These are phyloP conservation scores for Gaeumannomyces sp. DNA, from an alignment of 2,329 filamentous ascomycete genomes.

Conservation along the genomic window DNA sequence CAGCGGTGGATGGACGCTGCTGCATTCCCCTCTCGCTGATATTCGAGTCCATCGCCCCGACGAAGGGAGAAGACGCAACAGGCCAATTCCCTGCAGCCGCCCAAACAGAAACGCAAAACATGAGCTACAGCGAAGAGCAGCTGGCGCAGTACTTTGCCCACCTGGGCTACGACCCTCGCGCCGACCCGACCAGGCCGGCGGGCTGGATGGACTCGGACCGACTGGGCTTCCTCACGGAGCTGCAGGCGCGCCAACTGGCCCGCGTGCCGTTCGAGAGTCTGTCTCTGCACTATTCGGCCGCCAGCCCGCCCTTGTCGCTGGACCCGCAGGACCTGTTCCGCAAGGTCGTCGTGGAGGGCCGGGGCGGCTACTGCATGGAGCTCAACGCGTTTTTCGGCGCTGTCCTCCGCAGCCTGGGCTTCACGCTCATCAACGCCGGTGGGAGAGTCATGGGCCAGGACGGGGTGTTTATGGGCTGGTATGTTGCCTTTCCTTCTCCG, in stretches of 20 bases:
- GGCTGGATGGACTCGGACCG: not conserved
- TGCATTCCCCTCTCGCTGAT: too few species aligned
- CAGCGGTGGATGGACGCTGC: too few species aligned
- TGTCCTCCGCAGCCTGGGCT: slow-evolving; percentile 42
- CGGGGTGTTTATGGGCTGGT: slow-evolving; percentile 22
- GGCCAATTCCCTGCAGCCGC: too few species aligned
- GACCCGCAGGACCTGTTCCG: slow-evolving; percentile 23
- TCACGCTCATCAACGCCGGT: slow-evolving; percentile 33
- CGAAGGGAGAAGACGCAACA: too few species aligned
- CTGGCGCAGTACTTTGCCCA: slow-evolving; percentile 9
- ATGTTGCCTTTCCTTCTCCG: slow-evolving; percentile 7
- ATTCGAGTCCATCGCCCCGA: too few species aligned
- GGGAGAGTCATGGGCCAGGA: slow-evolving; percentile 9
- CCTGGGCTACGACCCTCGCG: slow-evolving; percentile 1
- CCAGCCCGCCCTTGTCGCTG: slow-evolving; percentile 20
- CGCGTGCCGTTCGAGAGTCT: slow-evolving; percentile 50
- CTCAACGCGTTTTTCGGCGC: slow-evolving; percentile 37
- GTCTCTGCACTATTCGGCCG: slow-evolving; percentile 40
- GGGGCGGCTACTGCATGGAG: slow-evolving; percentile 52
- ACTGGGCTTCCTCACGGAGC: slow-evolving; percentile 24
- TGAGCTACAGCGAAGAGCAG: slow-evolving; percentile 9
- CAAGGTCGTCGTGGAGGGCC: slow-evolving; percentile 33
- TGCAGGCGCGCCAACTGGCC: slow-evolving; percentile 37
- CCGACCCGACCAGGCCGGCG: not conserved
- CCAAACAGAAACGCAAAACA: not conserved